Conservation (phyloP, 2,329 filamentous ascomycete genomes). For the Alternaria brassicicola region DNA sequence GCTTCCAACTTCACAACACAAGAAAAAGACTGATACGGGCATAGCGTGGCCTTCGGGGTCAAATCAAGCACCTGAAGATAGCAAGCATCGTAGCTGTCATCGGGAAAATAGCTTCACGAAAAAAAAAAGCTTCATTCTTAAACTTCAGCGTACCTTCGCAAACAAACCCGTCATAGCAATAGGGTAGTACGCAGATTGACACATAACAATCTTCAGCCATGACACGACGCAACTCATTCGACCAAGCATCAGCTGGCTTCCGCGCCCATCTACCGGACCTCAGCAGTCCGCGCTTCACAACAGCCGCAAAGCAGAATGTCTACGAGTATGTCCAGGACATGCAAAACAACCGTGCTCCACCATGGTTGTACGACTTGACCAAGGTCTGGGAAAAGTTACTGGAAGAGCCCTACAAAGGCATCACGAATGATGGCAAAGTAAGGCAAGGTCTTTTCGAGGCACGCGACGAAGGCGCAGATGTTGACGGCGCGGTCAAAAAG, state of each 20-base stretch:
- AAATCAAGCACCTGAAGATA: constrained; percentile 8
- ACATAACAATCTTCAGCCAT: constrained; percentile 9
- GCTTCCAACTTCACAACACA: background rate
- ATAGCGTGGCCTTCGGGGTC: constrained; percentile 6
- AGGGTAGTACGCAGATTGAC: background rate
- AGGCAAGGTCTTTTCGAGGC: constrained; percentile 61
- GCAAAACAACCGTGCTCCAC: constrained; percentile 63
- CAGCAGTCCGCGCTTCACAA: constrained; percentile 64
- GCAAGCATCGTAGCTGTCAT: background rate
- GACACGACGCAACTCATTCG: constrained; percentile 30
- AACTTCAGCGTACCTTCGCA: background rate
- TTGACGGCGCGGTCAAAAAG: constrained; percentile 61
- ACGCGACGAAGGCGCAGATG: constrained; percentile 69
- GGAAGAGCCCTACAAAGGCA: constrained; percentile 71
- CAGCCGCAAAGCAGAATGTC: constrained; percentile 66
- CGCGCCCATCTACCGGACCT: constrained; percentile 69
- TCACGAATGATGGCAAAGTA: constrained; percentile 70
- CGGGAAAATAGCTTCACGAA: background rate
- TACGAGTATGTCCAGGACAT: constrained; percentile 68
- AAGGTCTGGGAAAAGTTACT: constrained; percentile 48
- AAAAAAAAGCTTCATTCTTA: background rate
- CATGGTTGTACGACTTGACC: constrained; percentile 62
- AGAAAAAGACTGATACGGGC: background rate
- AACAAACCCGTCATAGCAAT: background rate
- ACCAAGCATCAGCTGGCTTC: constrained; percentile 50